Conservation (phyloP, 2,329 filamentous ascomycete genomes). For the Aspergillus sp. region DNA sequence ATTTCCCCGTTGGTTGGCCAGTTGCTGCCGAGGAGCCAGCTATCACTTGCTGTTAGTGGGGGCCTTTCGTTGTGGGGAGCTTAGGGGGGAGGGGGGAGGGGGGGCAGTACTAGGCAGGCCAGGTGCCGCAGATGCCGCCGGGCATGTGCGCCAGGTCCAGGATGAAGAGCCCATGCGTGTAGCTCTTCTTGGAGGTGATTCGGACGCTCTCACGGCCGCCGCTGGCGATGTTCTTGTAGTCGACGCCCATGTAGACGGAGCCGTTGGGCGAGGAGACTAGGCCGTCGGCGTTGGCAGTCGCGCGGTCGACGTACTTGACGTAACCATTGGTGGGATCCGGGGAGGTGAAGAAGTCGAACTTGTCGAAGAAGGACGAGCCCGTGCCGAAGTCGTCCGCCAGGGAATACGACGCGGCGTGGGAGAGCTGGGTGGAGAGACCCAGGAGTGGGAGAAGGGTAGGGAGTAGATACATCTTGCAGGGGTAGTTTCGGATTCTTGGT, state of each 20-base stretch:
- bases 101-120: constrained; percentile 64
- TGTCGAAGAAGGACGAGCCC: constrained; percentile 48
- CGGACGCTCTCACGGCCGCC: constrained; percentile 68
- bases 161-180: constrained; percentile 66
- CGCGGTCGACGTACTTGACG: constrained; percentile 64
- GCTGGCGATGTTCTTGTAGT: constrained; percentile 57
- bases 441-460: constrained; percentile 26
- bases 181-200: constrained; percentile 63
- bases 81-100: neutral
- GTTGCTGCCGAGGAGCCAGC: constrained; percentile 59
- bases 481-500: neutral
- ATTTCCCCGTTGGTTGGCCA: constrained; percentile 74
- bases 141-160: constrained; percentile 74
- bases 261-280: constrained; percentile 56
- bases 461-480: constrained; percentile 25
- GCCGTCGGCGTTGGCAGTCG: constrained; percentile 55
- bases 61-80: neutral
- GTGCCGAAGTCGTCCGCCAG: constrained; percentile 49
- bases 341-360: constrained; percentile 51
- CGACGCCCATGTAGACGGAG: constrained; percentile 67
- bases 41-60: constrained; percentile 10
- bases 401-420: constrained; percentile 33
- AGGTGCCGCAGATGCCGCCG: constrained; percentile 65
- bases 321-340: constrained; percentile 72
- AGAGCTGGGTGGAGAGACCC: constrained; percentile 29